These are phyloP conservation scores for Aureococcus anophagefferens DNA, from an alignment of 108 stramenopile species.

Conservation along the genomic window DNA sequence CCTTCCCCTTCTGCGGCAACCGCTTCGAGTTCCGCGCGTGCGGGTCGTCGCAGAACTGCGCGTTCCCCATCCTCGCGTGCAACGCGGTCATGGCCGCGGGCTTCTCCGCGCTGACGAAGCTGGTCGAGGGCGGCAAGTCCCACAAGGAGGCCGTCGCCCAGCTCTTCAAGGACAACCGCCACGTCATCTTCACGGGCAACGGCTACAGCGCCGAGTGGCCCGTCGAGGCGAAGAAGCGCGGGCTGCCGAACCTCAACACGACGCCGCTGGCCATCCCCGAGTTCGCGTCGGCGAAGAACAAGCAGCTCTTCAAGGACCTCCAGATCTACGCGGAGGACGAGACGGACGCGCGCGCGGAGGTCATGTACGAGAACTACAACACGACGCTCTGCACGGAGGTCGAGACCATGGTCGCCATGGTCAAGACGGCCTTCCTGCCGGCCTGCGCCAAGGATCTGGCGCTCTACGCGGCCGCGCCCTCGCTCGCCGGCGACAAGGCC, in stretches of 20 bases:
- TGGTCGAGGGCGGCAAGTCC: constrained; percentile 13
- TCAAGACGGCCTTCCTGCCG: constrained; percentile 19
- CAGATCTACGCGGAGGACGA: constrained; percentile 15
- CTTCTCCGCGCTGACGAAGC: constrained; percentile 6
- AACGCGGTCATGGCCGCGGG: constrained; percentile 17
- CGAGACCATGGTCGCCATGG: constrained; percentile 21
- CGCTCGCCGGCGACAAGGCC: constrained; percentile 1
- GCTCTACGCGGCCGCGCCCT: constrained; percentile 4
- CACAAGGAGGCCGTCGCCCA: constrained; percentile 13
- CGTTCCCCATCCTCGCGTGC: constrained; percentile 12
- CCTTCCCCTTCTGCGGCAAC: constrained; percentile 32
- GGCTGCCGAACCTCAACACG: constrained; percentile 16
- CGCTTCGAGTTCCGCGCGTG: constrained; percentile 30
- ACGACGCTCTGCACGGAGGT: constrained; percentile 15
- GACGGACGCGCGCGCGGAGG: constrained; percentile 15
- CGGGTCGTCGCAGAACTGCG: constrained; percentile 21
- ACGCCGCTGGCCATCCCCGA: constrained; percentile 15
- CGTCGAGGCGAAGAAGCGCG: constrained; percentile 10
- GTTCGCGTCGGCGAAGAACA: constrained; percentile 20
- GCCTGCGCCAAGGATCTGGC: constrained; percentile 19
- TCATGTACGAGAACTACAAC: constrained; percentile 15
- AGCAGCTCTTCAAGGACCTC: constrained; percentile 11
- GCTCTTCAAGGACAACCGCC: constrained; percentile 1
- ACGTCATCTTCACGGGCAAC: constrained; percentile 29
- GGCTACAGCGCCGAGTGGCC: constrained; percentile 21